Base-by-base conservation (phyloP, 2,329 filamentous ascomycete species). In the Onygena corvina region DNA sequence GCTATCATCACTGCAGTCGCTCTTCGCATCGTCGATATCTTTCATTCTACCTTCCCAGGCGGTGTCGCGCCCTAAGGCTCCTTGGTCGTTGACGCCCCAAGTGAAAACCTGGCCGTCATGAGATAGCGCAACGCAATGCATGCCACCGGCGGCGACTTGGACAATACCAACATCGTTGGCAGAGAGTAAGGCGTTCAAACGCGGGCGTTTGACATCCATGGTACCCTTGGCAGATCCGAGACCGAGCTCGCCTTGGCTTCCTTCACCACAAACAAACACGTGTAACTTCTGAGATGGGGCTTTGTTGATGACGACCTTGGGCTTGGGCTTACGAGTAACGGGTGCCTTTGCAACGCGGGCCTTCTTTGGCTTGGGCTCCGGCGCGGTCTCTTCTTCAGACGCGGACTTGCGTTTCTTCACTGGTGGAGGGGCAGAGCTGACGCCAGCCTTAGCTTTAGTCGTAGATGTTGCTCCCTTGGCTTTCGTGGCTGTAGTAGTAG, bases 61-160 rank as follows among this genome's bases (percentile, higher is more conserved):
- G 2, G 84, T 89, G 61, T 85, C 77, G 60, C 86, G 76, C 35
- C 86, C 86, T 31, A 93, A 75, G 6, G 86, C 84, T 54, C 84
- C 83, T 60, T 88, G 81, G 61, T 93, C 86, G 62, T 92, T 92
- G 57, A 92, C 86, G 48, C 86, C 86, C 86, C 86, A 93, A 23
- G 84, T 88, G 48, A 87, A 70, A 57, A 93, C 84, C 67, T 81
- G 81, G 71, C 88, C 86, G 64, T 90, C 83, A 57, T 81, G 76
- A 46, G 86, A 90, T 47, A 92, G 69, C 2, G 82, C 85, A 54
- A 84, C 72, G 47, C 76, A 80, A 67, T 93, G 86, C 85, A 93
- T 90, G 50, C 85, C 86, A 53, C 86, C 86, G 52, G 82, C 80
- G 46, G 84, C 80, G 50, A 93, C 67, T 64, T 85, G 80, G 2